Conservation (phyloP, 352 stramenopile species). For the Phytophthora kernoviae region DNA sequence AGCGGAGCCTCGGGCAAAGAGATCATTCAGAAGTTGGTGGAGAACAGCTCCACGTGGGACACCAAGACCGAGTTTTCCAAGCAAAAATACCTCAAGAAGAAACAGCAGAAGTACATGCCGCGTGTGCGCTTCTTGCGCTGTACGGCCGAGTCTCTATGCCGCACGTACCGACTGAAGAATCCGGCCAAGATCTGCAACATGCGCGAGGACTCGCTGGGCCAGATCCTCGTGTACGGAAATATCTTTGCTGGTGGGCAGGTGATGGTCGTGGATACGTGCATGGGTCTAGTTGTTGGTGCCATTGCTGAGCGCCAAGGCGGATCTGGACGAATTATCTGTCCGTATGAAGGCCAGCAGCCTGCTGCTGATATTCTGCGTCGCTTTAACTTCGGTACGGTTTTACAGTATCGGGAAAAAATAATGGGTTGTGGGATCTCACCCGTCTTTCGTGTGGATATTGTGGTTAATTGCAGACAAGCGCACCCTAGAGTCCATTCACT, state of each 20-base stretch:
- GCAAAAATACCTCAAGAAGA: conserved; percentile 97
- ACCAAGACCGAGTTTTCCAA: conserved; percentile 96
- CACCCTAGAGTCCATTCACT: conserved; percentile 77
- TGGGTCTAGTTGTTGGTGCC: conserved; percentile 91
- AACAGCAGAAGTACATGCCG: conserved; percentile 94
- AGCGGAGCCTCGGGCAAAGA: conserved; percentile 74
- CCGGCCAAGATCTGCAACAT: conserved; percentile 90
- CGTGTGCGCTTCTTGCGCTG: conserved; percentile 85
- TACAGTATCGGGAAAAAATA: background rate
- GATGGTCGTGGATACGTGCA: conserved; percentile 92
- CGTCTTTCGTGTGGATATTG: background rate
- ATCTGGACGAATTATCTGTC: conserved; percentile 70
- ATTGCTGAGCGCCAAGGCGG: conserved; percentile 86
- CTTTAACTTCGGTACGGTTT: conserved; percentile 80
- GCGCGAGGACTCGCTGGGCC: conserved; percentile 92
- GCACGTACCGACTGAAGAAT: conserved; percentile 91
- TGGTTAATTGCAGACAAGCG: conserved; percentile 52
- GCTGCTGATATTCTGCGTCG: conserved; percentile 79
- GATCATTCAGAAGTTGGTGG: conserved; percentile 93
- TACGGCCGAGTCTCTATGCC: conserved; percentile 89
- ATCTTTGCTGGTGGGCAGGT: conserved; percentile 89
- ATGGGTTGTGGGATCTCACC: background rate
- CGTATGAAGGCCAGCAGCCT: conserved; percentile 77
- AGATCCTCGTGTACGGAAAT: conserved; percentile 94
- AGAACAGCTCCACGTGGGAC: conserved; percentile 95